Conservation (phyloP, 73 alveolate species). For the Tetrahymena thermophila region DNA sequence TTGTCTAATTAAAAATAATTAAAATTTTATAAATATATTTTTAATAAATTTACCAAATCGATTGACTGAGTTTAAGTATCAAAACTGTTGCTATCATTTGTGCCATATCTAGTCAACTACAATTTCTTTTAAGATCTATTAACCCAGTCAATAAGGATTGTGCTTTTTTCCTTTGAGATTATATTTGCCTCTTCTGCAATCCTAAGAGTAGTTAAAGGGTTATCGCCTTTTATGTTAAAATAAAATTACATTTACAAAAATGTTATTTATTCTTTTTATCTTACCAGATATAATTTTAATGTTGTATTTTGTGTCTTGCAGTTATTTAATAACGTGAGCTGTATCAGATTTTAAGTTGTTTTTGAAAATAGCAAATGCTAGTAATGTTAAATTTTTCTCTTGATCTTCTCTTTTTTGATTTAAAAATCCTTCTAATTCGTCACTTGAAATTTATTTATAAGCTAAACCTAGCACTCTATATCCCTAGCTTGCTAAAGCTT, state of each 20-base stretch:
- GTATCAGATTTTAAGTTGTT: slow-evolving; percentile 63
- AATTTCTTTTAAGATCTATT: not conserved
- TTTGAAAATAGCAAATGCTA: slow-evolving; percentile 60
- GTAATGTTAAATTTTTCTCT: slow-evolving; percentile 46
- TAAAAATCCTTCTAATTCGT: slow-evolving; percentile 36
- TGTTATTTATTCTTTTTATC: not conserved
- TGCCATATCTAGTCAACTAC: not conserved
- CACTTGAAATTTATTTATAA: slow-evolving; percentile 41
- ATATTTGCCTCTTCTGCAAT: not conserved
- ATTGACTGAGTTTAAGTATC: not conserved
- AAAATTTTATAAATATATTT: no score
- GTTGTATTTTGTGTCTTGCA: slow-evolving; percentile 19
- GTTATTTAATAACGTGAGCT: slow-evolving; percentile 37
- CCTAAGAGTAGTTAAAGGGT: not conserved
- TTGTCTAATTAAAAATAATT: not conserved
- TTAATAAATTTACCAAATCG: not conserved
- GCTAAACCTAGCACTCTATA: slow-evolving; percentile 68
- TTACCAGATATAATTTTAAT: slow-evolving; percentile 73
- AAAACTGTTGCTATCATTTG: not conserved
- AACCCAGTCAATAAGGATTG: not conserved
- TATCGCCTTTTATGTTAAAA: not conserved
- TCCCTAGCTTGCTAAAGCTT: slow-evolving; percentile 55
- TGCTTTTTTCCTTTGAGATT: not conserved
- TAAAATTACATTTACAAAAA: not conserved
- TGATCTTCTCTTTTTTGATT: slow-evolving; percentile 47